Evolutionary conservation across 768 basidiomycete genomes (phyloP).

Genomic region (Psilocybe cyanescens): DNA sequence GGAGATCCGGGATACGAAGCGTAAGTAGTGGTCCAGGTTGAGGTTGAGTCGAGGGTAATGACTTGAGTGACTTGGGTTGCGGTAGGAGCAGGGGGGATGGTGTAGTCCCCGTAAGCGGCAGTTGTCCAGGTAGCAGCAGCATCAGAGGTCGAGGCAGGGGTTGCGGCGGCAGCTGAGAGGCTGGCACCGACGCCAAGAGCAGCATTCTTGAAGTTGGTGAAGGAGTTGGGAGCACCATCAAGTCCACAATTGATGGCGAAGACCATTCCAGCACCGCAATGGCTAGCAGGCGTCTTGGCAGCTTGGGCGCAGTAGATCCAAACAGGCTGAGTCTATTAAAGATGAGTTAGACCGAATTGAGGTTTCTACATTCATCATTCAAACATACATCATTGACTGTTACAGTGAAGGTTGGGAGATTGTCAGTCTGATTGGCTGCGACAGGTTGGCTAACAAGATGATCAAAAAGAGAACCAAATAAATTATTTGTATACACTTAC

Average conservation of each 20-base stretch:
- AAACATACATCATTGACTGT: constrained; percentile 48
- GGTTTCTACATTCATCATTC: neutral
- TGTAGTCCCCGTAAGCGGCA: constrained; percentile 53
- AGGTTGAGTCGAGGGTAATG: constrained; percentile 40
- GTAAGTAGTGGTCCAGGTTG: constrained; percentile 62
- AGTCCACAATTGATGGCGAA: constrained; percentile 66
- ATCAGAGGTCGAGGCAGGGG: constrained; percentile 33
- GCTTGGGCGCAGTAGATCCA: constrained; percentile 66
- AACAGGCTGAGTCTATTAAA: constrained; percentile 50
- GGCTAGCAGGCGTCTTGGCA: constrained; percentile 49
- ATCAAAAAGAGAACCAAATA: constrained; percentile 5
- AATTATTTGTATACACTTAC: constrained; percentile 34
- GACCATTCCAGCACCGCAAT: constrained; percentile 71
- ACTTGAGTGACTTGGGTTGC: constrained; percentile 47
- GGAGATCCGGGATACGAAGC: constrained; percentile 58
- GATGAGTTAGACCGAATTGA: neutral
- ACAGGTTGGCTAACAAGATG: constrained; percentile 49
- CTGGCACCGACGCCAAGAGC: constrained; percentile 59
- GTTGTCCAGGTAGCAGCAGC: constrained; percentile 33
- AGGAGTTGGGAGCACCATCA: constrained; percentile 59
- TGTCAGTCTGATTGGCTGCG: constrained; percentile 49
- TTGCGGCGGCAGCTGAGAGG: constrained; percentile 45
- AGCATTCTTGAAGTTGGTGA: constrained; percentile 60
- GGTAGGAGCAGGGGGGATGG: constrained; percentile 54
- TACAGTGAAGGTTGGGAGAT: constrained; percentile 54